phyloP scores from a whole-genome alignment of 352 stramenopile genomes.

The Pythium chondricola region DNA sequence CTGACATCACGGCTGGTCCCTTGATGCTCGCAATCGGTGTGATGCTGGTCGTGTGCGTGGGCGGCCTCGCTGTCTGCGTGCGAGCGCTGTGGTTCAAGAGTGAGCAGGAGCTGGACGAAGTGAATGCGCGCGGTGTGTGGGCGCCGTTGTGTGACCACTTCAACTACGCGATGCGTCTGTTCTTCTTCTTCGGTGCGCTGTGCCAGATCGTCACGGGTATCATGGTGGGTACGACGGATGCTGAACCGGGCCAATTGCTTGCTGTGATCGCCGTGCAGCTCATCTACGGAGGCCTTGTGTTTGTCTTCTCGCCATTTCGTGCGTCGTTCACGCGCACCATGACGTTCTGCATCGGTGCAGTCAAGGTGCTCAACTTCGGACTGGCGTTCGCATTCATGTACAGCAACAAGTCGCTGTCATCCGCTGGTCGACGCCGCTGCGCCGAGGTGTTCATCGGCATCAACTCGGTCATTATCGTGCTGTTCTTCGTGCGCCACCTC shows the following conservation, averaged over 20 bases:
- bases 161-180: slow-evolving; percentile 57
- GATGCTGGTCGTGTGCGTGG: slow-evolving; percentile 25
- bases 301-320: slow-evolving; percentile 47
- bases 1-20: slow-evolving; percentile 4
- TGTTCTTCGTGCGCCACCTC: slow-evolving; percentile 52
- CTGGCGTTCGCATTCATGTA: slow-evolving; percentile 55
- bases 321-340: slow-evolving; percentile 33
- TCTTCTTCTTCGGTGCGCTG: slow-evolving; percentile 51
- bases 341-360: slow-evolving; percentile 36
- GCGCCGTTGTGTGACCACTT: slow-evolving; percentile 61
- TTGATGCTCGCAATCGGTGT: slow-evolving; percentile 1
- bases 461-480: slow-evolving; percentile 51
- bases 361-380: slow-evolving; percentile 55
- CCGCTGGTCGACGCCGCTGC: slow-evolving; percentile 23
- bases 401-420: slow-evolving; percentile 41
- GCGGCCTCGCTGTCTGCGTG: slow-evolving; percentile 34
- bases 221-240: slow-evolving; percentile 49
- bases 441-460: slow-evolving; percentile 51
- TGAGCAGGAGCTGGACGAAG: slow-evolving; percentile 47
- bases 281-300: slow-evolving; percentile 50
- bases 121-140: slow-evolving; percentile 51
- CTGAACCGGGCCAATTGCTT: slow-evolving; percentile 49
- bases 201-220: slow-evolving; percentile 55
- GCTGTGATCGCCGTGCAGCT: slow-evolving; percentile 39
- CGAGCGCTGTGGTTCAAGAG: slow-evolving; percentile 50